These are phyloP conservation scores for Jackrogersella multiformis DNA, from an alignment of 495 filamentous ascomycete genomes.

Conservation along the genomic window DNA sequence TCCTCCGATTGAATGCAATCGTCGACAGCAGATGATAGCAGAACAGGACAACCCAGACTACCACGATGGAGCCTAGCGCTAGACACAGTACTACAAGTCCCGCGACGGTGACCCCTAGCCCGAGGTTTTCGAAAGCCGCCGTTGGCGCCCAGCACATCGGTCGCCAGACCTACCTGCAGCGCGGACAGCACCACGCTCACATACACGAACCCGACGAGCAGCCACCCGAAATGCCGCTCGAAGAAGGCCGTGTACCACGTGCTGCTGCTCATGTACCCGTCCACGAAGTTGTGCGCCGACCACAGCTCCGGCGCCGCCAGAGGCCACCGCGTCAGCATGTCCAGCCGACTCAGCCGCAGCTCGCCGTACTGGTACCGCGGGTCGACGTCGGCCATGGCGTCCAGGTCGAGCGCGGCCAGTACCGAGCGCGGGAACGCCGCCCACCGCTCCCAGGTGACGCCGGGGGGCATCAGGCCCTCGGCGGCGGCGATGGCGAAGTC, in stretches of 20 bases:
- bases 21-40: conserved; percentile 29
- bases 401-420: neutral
- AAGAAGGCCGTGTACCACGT: conserved; percentile 10
- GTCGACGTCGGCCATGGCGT: conserved; percentile 1
- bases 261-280: conserved; percentile 8
- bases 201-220: conserved; percentile 4
- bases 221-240: conserved; percentile 1
- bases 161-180: conserved; percentile 53
- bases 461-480: neutral
- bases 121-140: conserved; percentile 49
- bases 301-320: neutral
- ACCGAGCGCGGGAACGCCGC: neutral
- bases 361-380: conserved; percentile 4
- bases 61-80: conserved; percentile 19
- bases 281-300: neutral
- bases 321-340: conserved; percentile 11
- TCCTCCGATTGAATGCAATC: conserved; percentile 13
- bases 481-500: neutral
- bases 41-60: conserved; percentile 30
- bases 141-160: conserved; percentile 46
- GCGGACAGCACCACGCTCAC: neutral
- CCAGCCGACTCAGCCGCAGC: neutral
- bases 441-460: conserved; percentile 7
- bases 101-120: conserved; percentile 41
- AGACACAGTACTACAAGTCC: conserved; percentile 36